phyloP scores from a whole-genome alignment of 2,329 filamentous ascomycete species.

The Xylaria sp. region DNA sequence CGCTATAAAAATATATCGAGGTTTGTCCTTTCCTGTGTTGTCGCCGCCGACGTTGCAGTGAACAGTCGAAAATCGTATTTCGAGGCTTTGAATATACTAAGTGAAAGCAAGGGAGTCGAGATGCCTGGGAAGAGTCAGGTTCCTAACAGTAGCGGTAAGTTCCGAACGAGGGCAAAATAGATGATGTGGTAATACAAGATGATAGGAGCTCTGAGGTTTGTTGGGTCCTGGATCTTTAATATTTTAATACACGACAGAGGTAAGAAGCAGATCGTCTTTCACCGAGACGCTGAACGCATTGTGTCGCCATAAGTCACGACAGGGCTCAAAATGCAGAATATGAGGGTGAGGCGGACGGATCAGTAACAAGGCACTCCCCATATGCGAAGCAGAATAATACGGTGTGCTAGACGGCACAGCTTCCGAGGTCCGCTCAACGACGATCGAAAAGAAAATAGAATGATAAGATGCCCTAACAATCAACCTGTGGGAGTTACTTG shows the following conservation, averaged over 20 bases:
- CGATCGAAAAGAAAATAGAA: neutral
- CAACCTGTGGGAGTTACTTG: slow-evolving; percentile 3
- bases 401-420: slow-evolving; percentile 22
- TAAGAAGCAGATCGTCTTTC: slow-evolving; percentile 14
- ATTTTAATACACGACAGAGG: slow-evolving; percentile 20
- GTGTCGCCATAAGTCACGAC: slow-evolving; percentile 16
- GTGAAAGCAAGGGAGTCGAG: slow-evolving; percentile 21
- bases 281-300: slow-evolving; percentile 22
- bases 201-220: slow-evolving; percentile 17
- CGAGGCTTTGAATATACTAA: neutral
- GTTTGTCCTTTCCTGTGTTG: slow-evolving; percentile 3
- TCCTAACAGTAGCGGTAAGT: neutral
- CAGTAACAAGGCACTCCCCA: slow-evolving; percentile 17
- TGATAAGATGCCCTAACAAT: slow-evolving; percentile 21
- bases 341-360: slow-evolving; percentile 36
- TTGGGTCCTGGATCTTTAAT: slow-evolving; percentile 12
- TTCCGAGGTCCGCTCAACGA: slow-evolving; percentile 28
- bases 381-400: slow-evolving; percentile 19
- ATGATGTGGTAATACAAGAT: slow-evolving; percentile 26
- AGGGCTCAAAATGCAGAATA: slow-evolving; percentile 36
- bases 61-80: neutral
- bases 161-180: slow-evolving; percentile 8
- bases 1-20: slow-evolving; percentile 1
- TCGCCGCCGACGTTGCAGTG: slow-evolving; percentile 3
- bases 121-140: neutral